Evolutionary conservation across 352 stramenopile genomes (phyloP).

Genomic region (Globisporangium carolinianum): DNA sequence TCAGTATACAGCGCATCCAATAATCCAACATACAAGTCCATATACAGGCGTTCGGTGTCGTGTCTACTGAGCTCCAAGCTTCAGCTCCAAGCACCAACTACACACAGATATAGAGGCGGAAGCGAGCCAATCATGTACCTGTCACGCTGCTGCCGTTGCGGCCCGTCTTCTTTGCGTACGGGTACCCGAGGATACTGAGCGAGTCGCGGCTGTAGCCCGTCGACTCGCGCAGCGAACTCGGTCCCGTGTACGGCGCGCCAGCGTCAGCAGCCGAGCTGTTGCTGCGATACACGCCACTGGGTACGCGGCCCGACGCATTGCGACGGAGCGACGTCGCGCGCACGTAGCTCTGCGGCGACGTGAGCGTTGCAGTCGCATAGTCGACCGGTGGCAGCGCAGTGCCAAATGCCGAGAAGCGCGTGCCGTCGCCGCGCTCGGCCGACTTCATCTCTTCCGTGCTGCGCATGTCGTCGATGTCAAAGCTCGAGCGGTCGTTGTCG

Average conservation of each 20-base stretch:
- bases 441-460: constrained; percentile 41
- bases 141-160: constrained; percentile 43
- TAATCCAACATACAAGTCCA: too few relatives aligned
- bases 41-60: too few relatives aligned
- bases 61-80: too few relatives aligned
- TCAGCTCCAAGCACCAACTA: not conserved
- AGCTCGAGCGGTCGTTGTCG: constrained; percentile 55
- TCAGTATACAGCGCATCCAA: too few relatives aligned
- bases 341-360: constrained; percentile 72
- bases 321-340: constrained; percentile 59
- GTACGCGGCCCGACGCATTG: constrained; percentile 20
- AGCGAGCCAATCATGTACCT: constrained; percentile 12
- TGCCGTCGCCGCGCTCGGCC: constrained; percentile 24
- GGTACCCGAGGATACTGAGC: constrained; percentile 77
- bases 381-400: constrained; percentile 7
- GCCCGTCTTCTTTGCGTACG: constrained; percentile 70
- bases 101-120: too few relatives aligned
- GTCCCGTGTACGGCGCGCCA: constrained; percentile 3
- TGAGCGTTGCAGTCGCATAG: constrained; percentile 37
- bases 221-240: constrained; percentile 21
- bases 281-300: constrained; percentile 11
- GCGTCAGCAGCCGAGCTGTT: constrained; percentile 14
- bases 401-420: constrained; percentile 18
- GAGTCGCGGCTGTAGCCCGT: constrained; percentile 69
- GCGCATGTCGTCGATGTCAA: constrained; percentile 80